A percentile compares a stretch with the other conserved stretches of the same genome.
Conservation (phyloP, 2,329 filamentous ascomycete genomes). For the Penicillium hordei region DNA sequence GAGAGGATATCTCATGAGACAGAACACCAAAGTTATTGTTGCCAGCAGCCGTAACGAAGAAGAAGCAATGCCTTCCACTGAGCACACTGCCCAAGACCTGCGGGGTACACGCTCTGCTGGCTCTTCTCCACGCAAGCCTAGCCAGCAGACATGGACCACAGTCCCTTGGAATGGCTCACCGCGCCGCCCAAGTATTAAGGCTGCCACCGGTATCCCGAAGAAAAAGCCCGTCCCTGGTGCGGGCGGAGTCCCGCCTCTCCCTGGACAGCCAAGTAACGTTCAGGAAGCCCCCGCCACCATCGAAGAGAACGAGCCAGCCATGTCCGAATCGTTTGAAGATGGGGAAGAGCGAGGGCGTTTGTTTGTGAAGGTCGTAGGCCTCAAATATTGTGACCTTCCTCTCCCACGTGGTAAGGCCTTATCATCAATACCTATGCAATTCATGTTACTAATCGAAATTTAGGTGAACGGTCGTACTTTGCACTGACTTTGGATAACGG, state of each 20-base stretch:
- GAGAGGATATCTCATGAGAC: slow-evolving; percentile 97
- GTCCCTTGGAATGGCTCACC: slow-evolving; percentile 91
- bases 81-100: slow-evolving; percentile 29
- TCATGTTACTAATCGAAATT: slow-evolving; percentile 25
- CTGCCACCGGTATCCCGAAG: slow-evolving; percentile 58
- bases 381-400: slow-evolving; percentile 86
- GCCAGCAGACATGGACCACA: slow-evolving; percentile 90
- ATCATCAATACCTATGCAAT: not conserved
- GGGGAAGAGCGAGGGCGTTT: slow-evolving; percentile 83
- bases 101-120: slow-evolving; percentile 60
- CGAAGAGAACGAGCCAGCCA: slow-evolving; percentile 65
- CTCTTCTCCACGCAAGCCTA: slow-evolving; percentile 73
- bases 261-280: slow-evolving; percentile 82
- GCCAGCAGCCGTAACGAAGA: slow-evolving; percentile 73
- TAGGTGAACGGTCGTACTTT: slow-evolving; percentile 89
- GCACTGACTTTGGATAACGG: slow-evolving; percentile 97
- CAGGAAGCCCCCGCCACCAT: slow-evolving; percentile 62
- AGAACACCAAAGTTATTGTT: slow-evolving; percentile 95
- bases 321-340: slow-evolving; percentile 66
- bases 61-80: slow-evolving; percentile 39
- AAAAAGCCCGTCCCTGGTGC: slow-evolving; percentile 63
- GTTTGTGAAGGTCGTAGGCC: slow-evolving; percentile 98
- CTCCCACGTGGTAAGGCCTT: slow-evolving; percentile 76
- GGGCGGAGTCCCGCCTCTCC: slow-evolving; percentile 76
- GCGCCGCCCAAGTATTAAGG: slow-evolving; percentile 64